These are phyloP conservation scores for Lentinula sp. DNA, from an alignment of 768 basidiomycete genomes.

Conservation along the genomic window DNA sequence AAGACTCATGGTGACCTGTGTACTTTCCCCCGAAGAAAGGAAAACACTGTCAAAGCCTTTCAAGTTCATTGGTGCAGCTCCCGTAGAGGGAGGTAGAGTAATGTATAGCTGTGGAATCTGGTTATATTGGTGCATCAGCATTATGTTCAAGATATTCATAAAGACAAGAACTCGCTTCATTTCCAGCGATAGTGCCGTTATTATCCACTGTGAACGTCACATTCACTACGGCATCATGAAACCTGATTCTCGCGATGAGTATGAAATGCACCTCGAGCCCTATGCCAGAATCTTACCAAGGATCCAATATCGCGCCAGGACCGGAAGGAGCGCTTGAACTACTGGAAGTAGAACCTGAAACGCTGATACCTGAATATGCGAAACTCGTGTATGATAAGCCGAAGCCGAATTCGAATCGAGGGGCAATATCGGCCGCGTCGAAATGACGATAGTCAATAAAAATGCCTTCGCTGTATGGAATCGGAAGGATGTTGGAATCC, in stretches of 20 bases:
- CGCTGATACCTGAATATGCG: constrained; percentile 30
- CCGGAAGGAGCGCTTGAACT: constrained; percentile 39
- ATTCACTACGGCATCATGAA: constrained; percentile 46
- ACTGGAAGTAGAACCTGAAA: constrained; percentile 30
- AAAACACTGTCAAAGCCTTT: constrained; percentile 53
- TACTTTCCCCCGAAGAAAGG: constrained; percentile 36
- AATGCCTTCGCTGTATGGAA: constrained; percentile 54
- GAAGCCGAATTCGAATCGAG: constrained; percentile 37
- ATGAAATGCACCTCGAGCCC: neutral
- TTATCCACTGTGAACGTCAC: constrained; percentile 49
- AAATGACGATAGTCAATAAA: constrained; percentile 41
- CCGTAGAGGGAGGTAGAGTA: constrained; percentile 39
- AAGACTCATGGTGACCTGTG: constrained; percentile 39
- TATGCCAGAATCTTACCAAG: constrained; percentile 32
- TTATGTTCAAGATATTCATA: neutral
- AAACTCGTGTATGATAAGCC: constrained; percentile 48
- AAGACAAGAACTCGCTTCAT: constrained; percentile 35
- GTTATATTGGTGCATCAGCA: neutral
- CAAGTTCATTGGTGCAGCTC: constrained; percentile 42
- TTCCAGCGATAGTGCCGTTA: constrained; percentile 45
- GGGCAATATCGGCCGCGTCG: constrained; percentile 21
- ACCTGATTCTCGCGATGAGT: constrained; percentile 22
- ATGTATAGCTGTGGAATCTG: constrained; percentile 55
- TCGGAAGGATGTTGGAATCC: constrained; percentile 33
- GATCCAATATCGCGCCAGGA: constrained; percentile 45